These are phyloP conservation scores for Exophiala alcalophila DNA, from an alignment of 2,329 filamentous ascomycete genomes.

Conservation along the genomic window DNA sequence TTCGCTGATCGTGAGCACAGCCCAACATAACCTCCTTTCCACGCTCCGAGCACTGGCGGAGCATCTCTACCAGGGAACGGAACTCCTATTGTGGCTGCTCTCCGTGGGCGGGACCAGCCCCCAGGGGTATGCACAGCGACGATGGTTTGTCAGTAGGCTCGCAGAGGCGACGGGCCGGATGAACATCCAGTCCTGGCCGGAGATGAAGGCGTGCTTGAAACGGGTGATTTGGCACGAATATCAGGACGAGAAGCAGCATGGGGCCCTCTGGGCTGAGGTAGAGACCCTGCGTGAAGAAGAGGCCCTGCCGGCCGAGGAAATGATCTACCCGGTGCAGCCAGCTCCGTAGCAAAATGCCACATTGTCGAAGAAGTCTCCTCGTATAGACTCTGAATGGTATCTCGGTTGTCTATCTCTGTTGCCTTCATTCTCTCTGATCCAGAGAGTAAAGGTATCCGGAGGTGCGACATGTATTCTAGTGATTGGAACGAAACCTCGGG, in stretches of 20 bases:
- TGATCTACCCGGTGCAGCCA: no score
- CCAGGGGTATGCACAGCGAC: constrained; percentile 6
- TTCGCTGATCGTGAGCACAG: constrained; percentile 9
- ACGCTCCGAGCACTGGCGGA: constrained; percentile 4
- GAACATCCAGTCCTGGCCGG: constrained; percentile 5
- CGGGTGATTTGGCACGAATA: constrained; percentile 13
- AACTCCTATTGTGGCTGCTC: constrained; percentile 65
- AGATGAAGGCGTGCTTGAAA: constrained; percentile 9
- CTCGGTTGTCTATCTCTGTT: no score
- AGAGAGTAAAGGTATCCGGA: no score
- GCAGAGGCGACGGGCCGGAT: constrained; percentile 5
- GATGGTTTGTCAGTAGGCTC: constrained; percentile 9
- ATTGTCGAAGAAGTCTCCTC: no score
- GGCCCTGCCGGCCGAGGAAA: no score
- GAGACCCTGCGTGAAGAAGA: not conserved
- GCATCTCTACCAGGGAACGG: constrained; percentile 56
- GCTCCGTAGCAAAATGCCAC: no score
- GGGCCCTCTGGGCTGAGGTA: constrained; percentile 8
- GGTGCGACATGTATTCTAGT: no score
- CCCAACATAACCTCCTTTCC: constrained; percentile 7
- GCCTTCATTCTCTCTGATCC: no score
- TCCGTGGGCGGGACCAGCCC: constrained; percentile 12
- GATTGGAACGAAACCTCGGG: no score
- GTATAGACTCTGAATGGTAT: no score
- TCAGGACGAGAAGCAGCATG: constrained; percentile 11